Percentiles rank a stretch among this genome's conserved stretches.
These are phyloP conservation scores for Phytopythium chamaehyphon DNA, from an alignment of 352 stramenopile genomes.

Conservation along the genomic window DNA sequence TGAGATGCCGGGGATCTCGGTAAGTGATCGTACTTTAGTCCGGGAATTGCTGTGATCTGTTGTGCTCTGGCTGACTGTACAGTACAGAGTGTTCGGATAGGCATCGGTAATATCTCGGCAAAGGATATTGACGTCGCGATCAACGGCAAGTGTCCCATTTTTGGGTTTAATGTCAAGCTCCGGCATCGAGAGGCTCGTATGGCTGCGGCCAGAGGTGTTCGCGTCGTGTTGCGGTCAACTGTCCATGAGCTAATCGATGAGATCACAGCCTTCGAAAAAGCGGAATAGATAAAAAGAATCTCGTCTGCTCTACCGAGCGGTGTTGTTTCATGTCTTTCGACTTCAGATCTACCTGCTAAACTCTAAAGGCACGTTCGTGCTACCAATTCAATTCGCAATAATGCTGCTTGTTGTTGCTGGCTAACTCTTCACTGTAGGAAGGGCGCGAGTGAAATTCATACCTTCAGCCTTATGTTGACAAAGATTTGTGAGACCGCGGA, in stretches of 20 bases:
- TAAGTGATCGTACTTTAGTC: slow-evolving; percentile 15
- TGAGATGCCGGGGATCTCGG: slow-evolving; percentile 54
- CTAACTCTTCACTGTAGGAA: too few relatives aligned
- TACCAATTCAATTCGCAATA: too few relatives aligned
- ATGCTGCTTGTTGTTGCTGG: too few relatives aligned
- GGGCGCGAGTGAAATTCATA: too few relatives aligned
- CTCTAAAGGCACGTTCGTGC: too few relatives aligned
- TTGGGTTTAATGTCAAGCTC: slow-evolving; percentile 80
- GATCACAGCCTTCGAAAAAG: slow-evolving; percentile 43
- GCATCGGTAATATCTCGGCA: slow-evolving; percentile 72
- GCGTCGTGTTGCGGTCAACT: slow-evolving; percentile 59
- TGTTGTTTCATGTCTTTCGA: too few relatives aligned
- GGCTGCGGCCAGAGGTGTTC: slow-evolving; percentile 49
- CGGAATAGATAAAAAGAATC: not conserved
- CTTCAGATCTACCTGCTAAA: too few relatives aligned
- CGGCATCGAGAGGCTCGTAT: slow-evolving; percentile 54
- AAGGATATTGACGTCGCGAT: slow-evolving; percentile 81
- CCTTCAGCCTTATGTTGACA: too few relatives aligned
- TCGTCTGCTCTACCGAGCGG: too few relatives aligned
- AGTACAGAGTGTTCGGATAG: slow-evolving; percentile 62
- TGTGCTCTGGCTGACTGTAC: slow-evolving; percentile 3
- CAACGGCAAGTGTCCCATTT: slow-evolving; percentile 78
- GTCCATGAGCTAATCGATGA: slow-evolving; percentile 81
- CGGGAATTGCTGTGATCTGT: slow-evolving; percentile 1
- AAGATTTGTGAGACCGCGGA: too few relatives aligned